Conservation (phyloP, 495 filamentous ascomycete species). For the Aspergillus conjunctus region DNA sequence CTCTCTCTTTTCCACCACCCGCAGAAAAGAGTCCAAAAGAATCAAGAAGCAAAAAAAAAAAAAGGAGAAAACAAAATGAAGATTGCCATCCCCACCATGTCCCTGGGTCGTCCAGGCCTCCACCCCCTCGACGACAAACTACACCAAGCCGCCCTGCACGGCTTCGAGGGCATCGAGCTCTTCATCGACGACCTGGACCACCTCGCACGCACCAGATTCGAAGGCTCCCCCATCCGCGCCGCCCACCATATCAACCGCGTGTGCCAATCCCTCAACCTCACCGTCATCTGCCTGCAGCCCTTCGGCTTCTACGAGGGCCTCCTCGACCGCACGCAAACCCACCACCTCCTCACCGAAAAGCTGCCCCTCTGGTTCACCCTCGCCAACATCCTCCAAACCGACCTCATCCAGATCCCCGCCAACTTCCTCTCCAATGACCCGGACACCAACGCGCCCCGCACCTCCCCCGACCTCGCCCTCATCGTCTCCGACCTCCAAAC, state of each 20-base stretch:
- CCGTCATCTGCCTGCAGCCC: constrained; percentile 73
- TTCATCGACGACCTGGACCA: constrained; percentile 79
- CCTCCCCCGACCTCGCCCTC: constrained; percentile 57
- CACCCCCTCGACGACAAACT: constrained; percentile 69
- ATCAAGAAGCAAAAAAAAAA: background rate
- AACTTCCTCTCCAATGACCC: constrained; percentile 64
- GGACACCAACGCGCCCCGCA: constrained; percentile 30
- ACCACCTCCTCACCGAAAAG: constrained; percentile 57
- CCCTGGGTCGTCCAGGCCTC: constrained; percentile 66
- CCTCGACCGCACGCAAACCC: constrained; percentile 61
- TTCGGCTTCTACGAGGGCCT: constrained; percentile 81
- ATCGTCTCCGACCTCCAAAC: constrained; percentile 66
- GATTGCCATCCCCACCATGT: constrained; percentile 69
- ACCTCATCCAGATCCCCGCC: constrained; percentile 74
- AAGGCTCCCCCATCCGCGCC: constrained; percentile 56
- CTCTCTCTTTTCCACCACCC: background rate
- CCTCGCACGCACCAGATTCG: constrained; percentile 58
- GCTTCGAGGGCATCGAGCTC: constrained; percentile 72
- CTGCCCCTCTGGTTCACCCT: constrained; percentile 70
- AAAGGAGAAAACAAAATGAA: constrained; percentile 28
- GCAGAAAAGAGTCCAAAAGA: background rate
- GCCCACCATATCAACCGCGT: constrained; percentile 56
- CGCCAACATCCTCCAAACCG: constrained; percentile 62
- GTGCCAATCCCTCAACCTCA: constrained; percentile 59
- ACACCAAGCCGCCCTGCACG: constrained; percentile 62